Conservation (phyloP, 352 stramenopile genomes). For the Phytopythium kandeliae region DNA sequence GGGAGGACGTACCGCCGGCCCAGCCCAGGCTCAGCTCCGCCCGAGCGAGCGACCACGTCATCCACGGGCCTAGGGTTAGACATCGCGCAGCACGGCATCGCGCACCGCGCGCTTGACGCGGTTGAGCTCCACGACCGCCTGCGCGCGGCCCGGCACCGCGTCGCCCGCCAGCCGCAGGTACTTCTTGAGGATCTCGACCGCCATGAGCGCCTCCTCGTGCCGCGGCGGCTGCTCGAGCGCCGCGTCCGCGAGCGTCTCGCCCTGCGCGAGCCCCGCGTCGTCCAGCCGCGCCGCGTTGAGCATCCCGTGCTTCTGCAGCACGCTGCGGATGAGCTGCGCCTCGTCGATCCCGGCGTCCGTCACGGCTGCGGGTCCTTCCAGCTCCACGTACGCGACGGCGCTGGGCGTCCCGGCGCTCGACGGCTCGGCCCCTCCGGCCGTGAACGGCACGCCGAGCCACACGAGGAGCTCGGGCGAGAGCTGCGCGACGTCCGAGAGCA, state of each 20-base stretch:
- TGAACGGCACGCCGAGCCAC: constrained; percentile 46
- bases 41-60: no score
- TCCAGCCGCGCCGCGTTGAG: constrained; percentile 61
- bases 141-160: constrained; percentile 39
- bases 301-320: constrained; percentile 78
- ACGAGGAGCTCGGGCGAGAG: constrained; percentile 67
- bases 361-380: constrained; percentile 73
- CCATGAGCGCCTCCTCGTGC: constrained; percentile 46
- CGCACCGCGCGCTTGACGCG: constrained; percentile 51
- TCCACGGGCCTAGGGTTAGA: no score
- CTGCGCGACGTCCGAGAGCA: constrained; percentile 52
- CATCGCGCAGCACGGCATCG: constrained; percentile 21
- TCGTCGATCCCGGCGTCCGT: constrained; percentile 77
- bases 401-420: constrained; percentile 29
- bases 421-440: neutral
- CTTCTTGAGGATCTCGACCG: constrained; percentile 63
- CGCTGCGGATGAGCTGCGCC: constrained; percentile 74
- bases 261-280: constrained; percentile 41
- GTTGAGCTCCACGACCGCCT: constrained; percentile 70
- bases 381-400: constrained; percentile 58
- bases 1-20: no score
- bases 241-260: constrained; percentile 44
- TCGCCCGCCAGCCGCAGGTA: constrained; percentile 65
- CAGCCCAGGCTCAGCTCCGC: no score
- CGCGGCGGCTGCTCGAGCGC: constrained; percentile 46